phyloP scores from a whole-genome alignment of 2,329 filamentous ascomycete species.

The Colletotrichum sp. region DNA sequence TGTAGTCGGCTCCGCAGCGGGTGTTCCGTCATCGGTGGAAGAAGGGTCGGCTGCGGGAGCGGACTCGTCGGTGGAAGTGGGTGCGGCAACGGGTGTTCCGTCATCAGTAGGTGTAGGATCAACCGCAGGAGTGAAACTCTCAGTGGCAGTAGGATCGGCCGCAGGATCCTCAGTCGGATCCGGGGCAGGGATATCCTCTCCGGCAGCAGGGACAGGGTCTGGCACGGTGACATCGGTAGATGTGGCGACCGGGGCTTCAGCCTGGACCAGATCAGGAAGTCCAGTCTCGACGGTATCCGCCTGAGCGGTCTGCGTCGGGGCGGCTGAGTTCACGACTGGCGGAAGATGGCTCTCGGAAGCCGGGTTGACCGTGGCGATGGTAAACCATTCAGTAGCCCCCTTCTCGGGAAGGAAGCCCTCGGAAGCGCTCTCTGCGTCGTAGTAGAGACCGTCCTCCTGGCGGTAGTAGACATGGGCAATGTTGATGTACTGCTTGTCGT shows the following conservation, averaged over 20 bases:
- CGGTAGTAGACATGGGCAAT: slow-evolving; percentile 25
- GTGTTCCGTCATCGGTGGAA: neutral
- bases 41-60: neutral
- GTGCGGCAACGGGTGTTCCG: too few species aligned
- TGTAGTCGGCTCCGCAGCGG: neutral
- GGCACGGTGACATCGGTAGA: neutral
- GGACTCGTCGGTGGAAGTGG: neutral
- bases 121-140: neutral
- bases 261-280: neutral
- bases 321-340: neutral
- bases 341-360: neutral
- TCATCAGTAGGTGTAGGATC: neutral
- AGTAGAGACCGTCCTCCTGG: neutral
- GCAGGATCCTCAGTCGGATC: neutral
- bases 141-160: neutral
- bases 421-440: neutral
- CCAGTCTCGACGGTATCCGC: neutral
- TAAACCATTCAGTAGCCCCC: neutral
- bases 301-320: neutral
- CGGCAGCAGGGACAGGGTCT: neutral
- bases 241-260: neutral
- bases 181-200: neutral
- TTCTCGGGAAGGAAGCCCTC: neutral
- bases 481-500: slow-evolving; percentile 23
- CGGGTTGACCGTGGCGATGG: neutral